Evolutionary conservation across 176 grass and related monocot species (phyloP).

Genomic region (Zoysia pacifica): DNA sequence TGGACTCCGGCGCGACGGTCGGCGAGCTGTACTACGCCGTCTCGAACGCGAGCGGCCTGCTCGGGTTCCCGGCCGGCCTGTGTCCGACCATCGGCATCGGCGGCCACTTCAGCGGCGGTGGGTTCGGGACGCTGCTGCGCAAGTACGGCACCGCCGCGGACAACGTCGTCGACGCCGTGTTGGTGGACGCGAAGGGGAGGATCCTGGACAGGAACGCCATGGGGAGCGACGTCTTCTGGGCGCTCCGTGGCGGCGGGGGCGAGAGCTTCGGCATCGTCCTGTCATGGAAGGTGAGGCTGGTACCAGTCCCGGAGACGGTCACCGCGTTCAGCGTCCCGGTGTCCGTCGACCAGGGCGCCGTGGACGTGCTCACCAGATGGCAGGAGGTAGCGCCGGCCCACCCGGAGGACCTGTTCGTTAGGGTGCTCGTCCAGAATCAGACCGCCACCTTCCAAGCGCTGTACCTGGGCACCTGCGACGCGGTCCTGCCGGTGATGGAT

Average conservation of each 20-base stretch:
- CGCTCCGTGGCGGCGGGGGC: too few relatives aligned
- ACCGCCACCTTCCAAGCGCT: constrained; percentile 37
- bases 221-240: constrained; percentile 52
- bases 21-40: constrained; percentile 65
- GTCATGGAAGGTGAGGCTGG: constrained; percentile 52
- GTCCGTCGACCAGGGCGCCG: constrained; percentile 47
- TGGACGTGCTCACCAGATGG: constrained; percentile 46
- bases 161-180: constrained; percentile 53
- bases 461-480: constrained; percentile 45
- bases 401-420: constrained; percentile 42
- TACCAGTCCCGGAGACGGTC: constrained; percentile 40
- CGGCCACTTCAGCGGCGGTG: constrained; percentile 68
- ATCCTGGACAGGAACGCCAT: constrained; percentile 48
- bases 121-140: constrained; percentile 55
- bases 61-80: constrained; percentile 54
- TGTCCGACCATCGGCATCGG: constrained; percentile 63
- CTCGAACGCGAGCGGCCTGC: constrained; percentile 14
- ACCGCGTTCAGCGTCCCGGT: constrained; percentile 43
- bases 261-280: constrained; percentile 65
- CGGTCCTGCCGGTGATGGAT: constrained; percentile 20
- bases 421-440: constrained; percentile 6
- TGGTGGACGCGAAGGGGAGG: constrained; percentile 54
- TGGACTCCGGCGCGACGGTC: constrained; percentile 57
- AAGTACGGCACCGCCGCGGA: constrained; percentile 62
- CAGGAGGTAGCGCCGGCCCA: constrained; percentile 47